Evolutionary conservation across 257 asterid species (phyloP).

Genomic region (Gentiana macrophylla): DNA sequence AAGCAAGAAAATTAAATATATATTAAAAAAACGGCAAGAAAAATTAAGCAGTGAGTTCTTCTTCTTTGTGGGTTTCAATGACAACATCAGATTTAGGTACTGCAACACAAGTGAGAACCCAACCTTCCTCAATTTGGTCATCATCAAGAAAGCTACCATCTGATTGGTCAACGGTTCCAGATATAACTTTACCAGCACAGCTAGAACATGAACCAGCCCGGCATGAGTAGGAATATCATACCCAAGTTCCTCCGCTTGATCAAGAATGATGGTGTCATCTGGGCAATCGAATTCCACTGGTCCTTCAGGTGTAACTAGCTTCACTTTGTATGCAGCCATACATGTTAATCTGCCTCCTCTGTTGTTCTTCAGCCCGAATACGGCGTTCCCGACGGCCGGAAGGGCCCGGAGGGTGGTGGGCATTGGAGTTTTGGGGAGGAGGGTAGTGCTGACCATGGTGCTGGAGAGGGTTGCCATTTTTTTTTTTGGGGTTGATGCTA

Average conservation of each 20-base stretch:
- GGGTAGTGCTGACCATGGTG: constrained; percentile 46
- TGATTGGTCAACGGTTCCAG: constrained; percentile 61
- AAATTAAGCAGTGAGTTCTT: constrained; percentile 24
- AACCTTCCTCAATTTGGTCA: constrained; percentile 35
- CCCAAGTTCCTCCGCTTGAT: constrained; percentile 60
- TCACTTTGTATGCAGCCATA: constrained; percentile 61
- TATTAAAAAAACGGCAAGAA: not conserved
- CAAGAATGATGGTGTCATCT: constrained; percentile 49
- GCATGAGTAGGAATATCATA: constrained; percentile 65
- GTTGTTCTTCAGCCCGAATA: constrained; percentile 20
- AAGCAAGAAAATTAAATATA: no score
- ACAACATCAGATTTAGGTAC: constrained; percentile 41
- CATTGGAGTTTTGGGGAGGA: constrained; percentile 38
- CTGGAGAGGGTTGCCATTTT: constrained; percentile 47
- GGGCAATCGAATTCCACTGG: constrained; percentile 28
- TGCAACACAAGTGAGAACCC: constrained; percentile 73
- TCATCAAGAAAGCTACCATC: constrained; percentile 75
- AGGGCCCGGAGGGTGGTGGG: constrained; percentile 28
- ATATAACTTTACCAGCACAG: constrained; percentile 54
- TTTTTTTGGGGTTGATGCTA: not conserved
- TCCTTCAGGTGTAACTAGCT: constrained; percentile 45
- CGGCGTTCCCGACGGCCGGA: constrained; percentile 12
- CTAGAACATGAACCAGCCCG: constrained; percentile 89
- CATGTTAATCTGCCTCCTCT: constrained; percentile 37
- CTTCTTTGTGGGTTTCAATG: constrained; percentile 77